Conservation (phyloP, 139 green algal genomes). For the Cymbomonas tetramitiformis region DNA sequence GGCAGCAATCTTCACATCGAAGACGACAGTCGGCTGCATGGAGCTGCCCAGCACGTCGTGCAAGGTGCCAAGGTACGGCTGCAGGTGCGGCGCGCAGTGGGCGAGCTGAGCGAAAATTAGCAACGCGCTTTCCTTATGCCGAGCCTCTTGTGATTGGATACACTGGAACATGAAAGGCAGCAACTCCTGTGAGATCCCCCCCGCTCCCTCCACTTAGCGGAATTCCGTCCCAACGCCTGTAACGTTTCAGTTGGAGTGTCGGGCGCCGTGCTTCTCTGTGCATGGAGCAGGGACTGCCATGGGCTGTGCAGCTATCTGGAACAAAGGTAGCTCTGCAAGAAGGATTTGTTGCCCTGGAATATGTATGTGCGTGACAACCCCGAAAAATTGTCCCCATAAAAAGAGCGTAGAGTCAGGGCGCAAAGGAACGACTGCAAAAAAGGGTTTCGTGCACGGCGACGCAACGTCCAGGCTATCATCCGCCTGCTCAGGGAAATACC, state of each 20-base stretch:
- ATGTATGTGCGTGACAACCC: too few relatives aligned
- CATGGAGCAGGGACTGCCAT: background rate
- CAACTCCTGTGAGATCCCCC: slow-evolving; percentile 71
- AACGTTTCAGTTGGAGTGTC: slow-evolving; percentile 49
- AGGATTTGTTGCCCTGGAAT: slow-evolving; percentile 32
- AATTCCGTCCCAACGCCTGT: slow-evolving; percentile 73
- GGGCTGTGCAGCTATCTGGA: background rate
- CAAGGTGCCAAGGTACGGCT: slow-evolving; percentile 29
- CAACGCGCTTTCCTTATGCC: slow-evolving; percentile 26
- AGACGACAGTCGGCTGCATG: slow-evolving; percentile 6
- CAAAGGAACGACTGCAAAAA: too few relatives aligned
- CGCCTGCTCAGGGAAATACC: too few relatives aligned
- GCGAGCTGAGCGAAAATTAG: slow-evolving; percentile 55
- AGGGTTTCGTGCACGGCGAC: too few relatives aligned
- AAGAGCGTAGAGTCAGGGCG: too few relatives aligned
- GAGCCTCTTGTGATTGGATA: slow-evolving; percentile 33
- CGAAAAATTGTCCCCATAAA: too few relatives aligned
- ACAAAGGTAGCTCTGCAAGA: background rate
- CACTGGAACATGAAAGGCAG: slow-evolving; percentile 76
- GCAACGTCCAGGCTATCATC: too few relatives aligned
- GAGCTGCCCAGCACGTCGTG: slow-evolving; percentile 25
- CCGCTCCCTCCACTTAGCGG: slow-evolving; percentile 31
- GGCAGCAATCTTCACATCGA: slow-evolving; percentile 52
- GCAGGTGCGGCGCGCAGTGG: slow-evolving; percentile 46
- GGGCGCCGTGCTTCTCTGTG: background rate